A percentile compares a stretch with the other conserved stretches of the same genome.
Conservation (phyloP, 257 asterid species). For the Leonotis leonurus region DNA sequence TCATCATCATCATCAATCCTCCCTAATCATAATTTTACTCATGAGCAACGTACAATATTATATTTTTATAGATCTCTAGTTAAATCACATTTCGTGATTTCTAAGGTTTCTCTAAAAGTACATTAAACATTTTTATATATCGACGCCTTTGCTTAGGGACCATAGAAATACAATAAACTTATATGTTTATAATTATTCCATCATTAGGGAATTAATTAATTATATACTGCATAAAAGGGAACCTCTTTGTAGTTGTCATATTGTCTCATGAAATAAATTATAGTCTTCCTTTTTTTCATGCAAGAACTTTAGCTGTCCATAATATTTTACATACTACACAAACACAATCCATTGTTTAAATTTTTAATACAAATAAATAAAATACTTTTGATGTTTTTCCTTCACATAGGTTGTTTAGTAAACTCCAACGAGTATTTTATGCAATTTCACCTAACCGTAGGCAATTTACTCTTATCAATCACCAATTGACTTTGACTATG, state of each 20-base stretch:
- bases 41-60: constrained; percentile 18
- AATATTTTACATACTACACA: no score
- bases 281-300: constrained; percentile 8
- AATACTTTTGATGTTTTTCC: not conserved
- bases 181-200: not conserved
- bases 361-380: no score
- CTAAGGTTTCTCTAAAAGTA: constrained; percentile 16
- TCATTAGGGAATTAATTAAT: constrained; percentile 8
- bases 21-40: constrained; percentile 12
- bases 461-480: no score
- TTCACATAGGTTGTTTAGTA: constrained; percentile 10
- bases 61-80: no score
- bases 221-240: not conserved
- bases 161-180: no score
- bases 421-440: not conserved
- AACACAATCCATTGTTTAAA: no score
- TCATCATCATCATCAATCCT: constrained; percentile 5
- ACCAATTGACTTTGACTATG: no score
- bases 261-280: no score
- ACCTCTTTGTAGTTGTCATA: no score
- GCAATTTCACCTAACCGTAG: not conserved
- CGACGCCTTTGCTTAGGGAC: not conserved
- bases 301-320: constrained; percentile 6
- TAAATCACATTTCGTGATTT: constrained; percentile 14
- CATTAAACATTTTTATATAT: not conserved